phyloP scores from a whole-genome alignment of 2,329 filamentous ascomycete species.

The Periconia macrospinosa region DNA sequence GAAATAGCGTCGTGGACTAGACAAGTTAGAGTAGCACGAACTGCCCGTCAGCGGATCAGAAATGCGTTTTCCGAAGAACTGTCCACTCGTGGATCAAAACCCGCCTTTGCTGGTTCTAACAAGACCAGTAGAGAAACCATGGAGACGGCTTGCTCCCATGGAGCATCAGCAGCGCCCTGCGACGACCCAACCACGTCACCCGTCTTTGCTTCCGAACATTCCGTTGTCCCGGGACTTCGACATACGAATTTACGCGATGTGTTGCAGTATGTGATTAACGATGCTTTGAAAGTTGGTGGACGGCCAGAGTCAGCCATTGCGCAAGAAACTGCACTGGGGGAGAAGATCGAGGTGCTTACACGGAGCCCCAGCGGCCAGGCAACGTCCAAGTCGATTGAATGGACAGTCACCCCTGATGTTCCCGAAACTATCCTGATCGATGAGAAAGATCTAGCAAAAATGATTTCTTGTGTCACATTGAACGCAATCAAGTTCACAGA shows the following conservation, averaged over 20 bases:
- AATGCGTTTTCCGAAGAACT: conserved; percentile 36
- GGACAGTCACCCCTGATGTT: conserved; percentile 53
- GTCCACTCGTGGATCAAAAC: conserved; percentile 16
- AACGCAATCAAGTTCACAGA: conserved; percentile 75
- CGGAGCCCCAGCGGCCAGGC: conserved; percentile 48
- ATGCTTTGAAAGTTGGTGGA: conserved; percentile 55
- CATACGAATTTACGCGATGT: conserved; percentile 53
- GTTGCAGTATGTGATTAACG: conserved; percentile 55
- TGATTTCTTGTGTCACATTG: conserved; percentile 64
- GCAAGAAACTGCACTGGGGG: conserved; percentile 50
- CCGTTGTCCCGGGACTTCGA: conserved; percentile 50
- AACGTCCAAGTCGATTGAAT: conserved; percentile 53
- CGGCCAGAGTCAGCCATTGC: conserved; percentile 56
- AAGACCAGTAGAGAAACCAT: conserved; percentile 16
- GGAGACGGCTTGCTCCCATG: conserved; percentile 26
- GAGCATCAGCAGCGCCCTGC: conserved; percentile 21
- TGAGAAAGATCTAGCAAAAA: conserved; percentile 64
- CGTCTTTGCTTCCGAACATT: conserved; percentile 41
- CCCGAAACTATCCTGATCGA: conserved; percentile 61
- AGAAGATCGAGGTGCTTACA: conserved; percentile 53
- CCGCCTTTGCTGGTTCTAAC: conserved; percentile 15
- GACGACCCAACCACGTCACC: conserved; percentile 31
- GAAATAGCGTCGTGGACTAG: conserved; percentile 35
- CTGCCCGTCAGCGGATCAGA: conserved; percentile 28
- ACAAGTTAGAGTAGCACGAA: conserved; percentile 27